Evolutionary conservation across 2,329 filamentous ascomycete species (phyloP).

Genomic region (Verticillium dahliae): DNA sequence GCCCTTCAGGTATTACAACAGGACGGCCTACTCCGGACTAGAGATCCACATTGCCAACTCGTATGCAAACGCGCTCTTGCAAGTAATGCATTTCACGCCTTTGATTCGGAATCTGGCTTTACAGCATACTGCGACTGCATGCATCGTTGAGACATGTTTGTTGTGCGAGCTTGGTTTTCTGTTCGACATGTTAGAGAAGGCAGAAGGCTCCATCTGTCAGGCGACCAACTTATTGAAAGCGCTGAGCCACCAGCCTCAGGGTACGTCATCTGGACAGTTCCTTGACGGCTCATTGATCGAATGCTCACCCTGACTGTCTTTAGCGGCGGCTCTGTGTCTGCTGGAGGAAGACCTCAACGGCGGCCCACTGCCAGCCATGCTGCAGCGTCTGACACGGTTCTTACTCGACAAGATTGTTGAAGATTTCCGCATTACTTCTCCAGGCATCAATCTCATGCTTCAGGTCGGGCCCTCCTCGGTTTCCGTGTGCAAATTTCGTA

Average conservation of each 20-base stretch:
- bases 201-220: conserved; percentile 87
- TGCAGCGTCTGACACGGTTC: conserved; percentile 82
- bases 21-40: conserved; percentile 81
- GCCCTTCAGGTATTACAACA: conserved; percentile 75
- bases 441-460: conserved; percentile 60
- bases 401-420: conserved; percentile 73
- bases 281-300: not conserved
- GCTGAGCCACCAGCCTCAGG: conserved; percentile 75
- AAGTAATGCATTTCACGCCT: conserved; percentile 87
- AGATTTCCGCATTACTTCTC: conserved; percentile 65
- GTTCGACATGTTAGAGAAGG: conserved; percentile 97
- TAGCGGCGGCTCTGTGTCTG: conserved; percentile 67
- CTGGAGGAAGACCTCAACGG: conserved; percentile 77
- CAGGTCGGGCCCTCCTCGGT: conserved; percentile 37
- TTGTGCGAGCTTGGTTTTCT: conserved; percentile 92
- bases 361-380: conserved; percentile 69
- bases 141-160: conserved; percentile 75
- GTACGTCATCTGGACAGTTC: conserved; percentile 25
- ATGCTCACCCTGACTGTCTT: conserved; percentile 13
- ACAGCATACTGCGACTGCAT: conserved; percentile 80
- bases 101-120: conserved; percentile 81
- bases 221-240: conserved; percentile 92
- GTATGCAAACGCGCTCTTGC: conserved; percentile 87
- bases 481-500: not conserved
- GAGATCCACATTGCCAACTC: conserved; percentile 97